Conservation (phyloP, 192 early-diverging fungal species). For the Coemansia sp. region DNA sequence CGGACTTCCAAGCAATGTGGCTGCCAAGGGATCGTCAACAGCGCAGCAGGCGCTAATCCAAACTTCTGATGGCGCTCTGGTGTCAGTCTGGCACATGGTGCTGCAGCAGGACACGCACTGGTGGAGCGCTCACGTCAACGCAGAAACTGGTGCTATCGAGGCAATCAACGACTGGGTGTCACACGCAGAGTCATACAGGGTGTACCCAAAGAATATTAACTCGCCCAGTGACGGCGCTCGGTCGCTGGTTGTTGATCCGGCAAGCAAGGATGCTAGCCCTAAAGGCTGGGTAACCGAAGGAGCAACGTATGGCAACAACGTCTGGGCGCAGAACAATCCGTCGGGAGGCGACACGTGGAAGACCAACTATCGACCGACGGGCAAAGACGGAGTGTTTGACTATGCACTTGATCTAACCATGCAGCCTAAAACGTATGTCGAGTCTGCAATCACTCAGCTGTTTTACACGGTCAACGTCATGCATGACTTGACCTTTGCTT, state of each 20-base stretch:
- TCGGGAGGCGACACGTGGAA: constrained; percentile 70
- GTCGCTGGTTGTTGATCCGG: constrained; percentile 1
- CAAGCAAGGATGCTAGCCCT: constrained; percentile 73
- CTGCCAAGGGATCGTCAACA: neutral
- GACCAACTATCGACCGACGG: constrained; percentile 74
- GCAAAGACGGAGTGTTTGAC: constrained; percentile 65
- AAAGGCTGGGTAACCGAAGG: constrained; percentile 58
- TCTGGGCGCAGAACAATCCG: constrained; percentile 82
- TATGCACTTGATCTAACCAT: constrained; percentile 64
- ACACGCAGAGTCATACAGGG: constrained; percentile 9
- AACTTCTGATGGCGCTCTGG: constrained; percentile 11
- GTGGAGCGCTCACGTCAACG: constrained; percentile 37
- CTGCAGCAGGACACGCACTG: constrained; percentile 54
- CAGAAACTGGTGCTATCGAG: constrained; percentile 35
- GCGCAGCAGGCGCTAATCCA: constrained; percentile 9
- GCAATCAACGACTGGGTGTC: constrained; percentile 59
- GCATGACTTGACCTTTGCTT: constrained; percentile 86
- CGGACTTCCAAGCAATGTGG: neutral
- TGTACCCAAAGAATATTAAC: constrained; percentile 8
- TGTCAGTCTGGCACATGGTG: constrained; percentile 56
- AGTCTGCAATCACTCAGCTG: constrained; percentile 79
- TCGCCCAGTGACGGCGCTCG: constrained; percentile 1
- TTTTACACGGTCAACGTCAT: constrained; percentile 92
- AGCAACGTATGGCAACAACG: constrained; percentile 88
- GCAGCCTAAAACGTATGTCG: constrained; percentile 69